Base-by-base conservation (phyloP, 352 stramenopile species). In the Peronospora belbahrii region DNA sequence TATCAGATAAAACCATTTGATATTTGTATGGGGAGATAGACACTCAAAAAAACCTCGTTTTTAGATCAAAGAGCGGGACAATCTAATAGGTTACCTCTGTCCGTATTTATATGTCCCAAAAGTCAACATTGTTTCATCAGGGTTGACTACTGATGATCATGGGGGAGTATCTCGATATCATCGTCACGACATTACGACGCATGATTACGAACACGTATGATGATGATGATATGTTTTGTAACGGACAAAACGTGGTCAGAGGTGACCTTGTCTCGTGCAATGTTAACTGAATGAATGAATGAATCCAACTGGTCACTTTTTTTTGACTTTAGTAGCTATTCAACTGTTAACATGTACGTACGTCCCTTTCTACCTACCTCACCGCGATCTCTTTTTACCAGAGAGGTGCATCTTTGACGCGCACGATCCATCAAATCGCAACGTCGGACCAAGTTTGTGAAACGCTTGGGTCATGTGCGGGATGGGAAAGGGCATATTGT, bases 361-460 rank as follows among this genome's bases (percentile, higher is more conserved):
- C 33, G 35, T 46, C 56, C 52, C 57, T 66, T 66, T 66, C 41
- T 65, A 65, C 52, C 47, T 51, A n/a, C n/a, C n/a, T n/a, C n/a
- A n/a, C n/a, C 41, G 35, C 31, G n/a, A n/a, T n/a, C 11, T n/a
- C 13, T n/a, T 28, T 4, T n/a, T 27, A 2, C 27, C 20, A 41
- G 43, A 14, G 40, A 42, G 32, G 48, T 62, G 40, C 52, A 38
- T 52, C 31, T 17, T 52, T 51, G 49, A 52, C 48, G 48, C 39
- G 19, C 19, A 38, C 48, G 51, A 65, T 48, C 46, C 42, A 56
- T 66, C 57, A 66, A 62, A 66, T 66, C 48, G 18, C 48, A 42
- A 60, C 58, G 42, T 59, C 47, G 52, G 52, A 67, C 57, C 45
- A 59, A 60, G 6, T 18, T 19, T 35, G 31, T 18, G 46, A 42